Conservation (phyloP, 108 stramenopile species). For the Ochromonas danica region DNA sequence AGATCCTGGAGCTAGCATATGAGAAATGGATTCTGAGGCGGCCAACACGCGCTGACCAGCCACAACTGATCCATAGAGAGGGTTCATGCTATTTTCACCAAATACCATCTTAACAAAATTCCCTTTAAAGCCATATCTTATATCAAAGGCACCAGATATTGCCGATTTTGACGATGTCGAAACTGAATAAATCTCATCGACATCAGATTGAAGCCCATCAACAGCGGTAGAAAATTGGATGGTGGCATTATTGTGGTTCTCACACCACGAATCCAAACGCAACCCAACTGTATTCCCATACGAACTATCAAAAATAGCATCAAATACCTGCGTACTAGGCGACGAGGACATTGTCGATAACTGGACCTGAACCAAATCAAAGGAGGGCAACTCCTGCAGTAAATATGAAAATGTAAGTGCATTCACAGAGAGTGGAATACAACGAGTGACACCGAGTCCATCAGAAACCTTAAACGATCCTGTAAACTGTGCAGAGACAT, state of each 20-base stretch:
- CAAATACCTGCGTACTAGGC: neutral
- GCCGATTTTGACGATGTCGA: too few species aligned
- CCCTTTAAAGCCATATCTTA: conserved; percentile 26
- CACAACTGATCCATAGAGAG: neutral
- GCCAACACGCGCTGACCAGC: neutral
- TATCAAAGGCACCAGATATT: neutral
- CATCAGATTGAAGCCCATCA: neutral
- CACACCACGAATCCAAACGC: too few species aligned
- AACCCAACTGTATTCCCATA: neutral
- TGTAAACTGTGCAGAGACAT: neutral
- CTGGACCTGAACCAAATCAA: neutral
- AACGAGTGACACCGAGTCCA: neutral
- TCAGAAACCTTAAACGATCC: neutral
- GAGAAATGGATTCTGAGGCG: neutral
- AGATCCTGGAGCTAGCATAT: conserved; percentile 3
- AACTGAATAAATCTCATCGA: too few species aligned
- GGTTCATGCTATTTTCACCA: too few species aligned
- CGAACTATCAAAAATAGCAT: neutral
- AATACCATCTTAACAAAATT: neutral
- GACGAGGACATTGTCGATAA: neutral
- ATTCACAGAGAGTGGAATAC: neutral
- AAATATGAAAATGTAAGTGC: neutral
- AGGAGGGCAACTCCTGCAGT: neutral
- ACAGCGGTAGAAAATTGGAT: neutral
- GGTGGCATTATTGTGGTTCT: too few species aligned